A percentile compares a stretch with the other conserved stretches of the same genome.
Evolutionary conservation across 371 early-diverging fungal species (phyloP).

Genomic region (Rhizopus delemar): DNA sequence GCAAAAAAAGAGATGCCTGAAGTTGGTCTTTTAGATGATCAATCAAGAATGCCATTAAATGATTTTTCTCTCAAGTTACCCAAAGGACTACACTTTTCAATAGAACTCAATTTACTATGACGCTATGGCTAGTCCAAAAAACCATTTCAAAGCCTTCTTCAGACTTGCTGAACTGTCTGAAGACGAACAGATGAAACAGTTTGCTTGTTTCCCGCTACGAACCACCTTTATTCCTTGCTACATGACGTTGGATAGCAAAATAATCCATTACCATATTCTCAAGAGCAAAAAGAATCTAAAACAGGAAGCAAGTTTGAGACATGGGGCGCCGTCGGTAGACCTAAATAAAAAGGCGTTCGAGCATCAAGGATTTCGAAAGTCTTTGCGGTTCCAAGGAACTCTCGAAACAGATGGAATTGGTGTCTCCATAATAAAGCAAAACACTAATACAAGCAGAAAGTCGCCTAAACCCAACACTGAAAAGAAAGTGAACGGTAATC

Average conservation of each 20-base stretch:
- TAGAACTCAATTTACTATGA: slow-evolving; percentile 3
- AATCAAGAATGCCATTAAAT: too few relatives aligned
- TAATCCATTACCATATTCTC: too few relatives aligned
- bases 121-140: not conserved
- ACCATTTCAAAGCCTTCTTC: slow-evolving; percentile 4
- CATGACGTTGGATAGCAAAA: too few relatives aligned
- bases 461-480: not conserved
- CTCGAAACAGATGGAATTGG: slow-evolving; percentile 10
- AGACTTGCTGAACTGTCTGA: not conserved
- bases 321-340: not conserved
- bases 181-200: too few relatives aligned
- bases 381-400: slow-evolving; percentile 5
- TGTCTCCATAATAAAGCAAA: slow-evolving; percentile 10
- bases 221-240: too few relatives aligned
- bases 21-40: too few relatives aligned
- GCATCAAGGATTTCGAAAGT: slow-evolving; percentile 4
- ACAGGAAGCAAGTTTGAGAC: not conserved
- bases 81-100: too few relatives aligned
- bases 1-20: too few relatives aligned
- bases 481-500: not conserved
- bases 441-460: not conserved
- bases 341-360: slow-evolving; percentile 1
- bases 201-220: too few relatives aligned
- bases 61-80: not conserved
- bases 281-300: too few relatives aligned